A percentile compares a stretch with the other conserved stretches of the same genome.
Evolutionary conservation across 2,329 filamentous ascomycete species (phyloP).

Genomic region (Phoma herbarum): DNA sequence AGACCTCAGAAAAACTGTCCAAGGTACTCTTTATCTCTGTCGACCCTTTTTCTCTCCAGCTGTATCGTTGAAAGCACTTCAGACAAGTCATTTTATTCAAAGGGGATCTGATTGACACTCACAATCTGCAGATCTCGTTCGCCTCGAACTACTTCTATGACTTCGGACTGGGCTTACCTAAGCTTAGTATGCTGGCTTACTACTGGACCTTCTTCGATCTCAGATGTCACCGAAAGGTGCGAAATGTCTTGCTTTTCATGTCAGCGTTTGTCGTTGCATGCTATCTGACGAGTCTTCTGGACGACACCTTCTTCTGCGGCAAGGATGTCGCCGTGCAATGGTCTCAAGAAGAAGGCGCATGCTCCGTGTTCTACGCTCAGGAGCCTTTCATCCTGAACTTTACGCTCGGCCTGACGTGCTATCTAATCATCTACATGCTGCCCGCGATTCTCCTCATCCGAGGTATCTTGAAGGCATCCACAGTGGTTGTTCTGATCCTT

Average conservation of each 20-base stretch:
- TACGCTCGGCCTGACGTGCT: constrained; percentile 32
- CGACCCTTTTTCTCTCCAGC: neutral
- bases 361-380: constrained; percentile 34
- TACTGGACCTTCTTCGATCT: constrained; percentile 31
- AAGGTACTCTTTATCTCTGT: constrained; percentile 19
- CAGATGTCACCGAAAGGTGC: too few relatives aligned
- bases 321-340: constrained; percentile 28
- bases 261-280: constrained; percentile 31
- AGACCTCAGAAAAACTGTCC: constrained; percentile 28
- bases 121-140: constrained; percentile 29
- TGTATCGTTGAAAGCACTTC: neutral
- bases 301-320: constrained; percentile 36
- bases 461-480: constrained; percentile 22
- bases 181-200: constrained; percentile 37
- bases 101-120: too few relatives aligned
- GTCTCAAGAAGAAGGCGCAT: constrained; percentile 34
- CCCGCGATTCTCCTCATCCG: constrained; percentile 23
- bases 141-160: constrained; percentile 39
- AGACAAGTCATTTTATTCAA: too few relatives aligned
- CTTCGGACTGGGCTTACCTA: constrained; percentile 36
- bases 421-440: constrained; percentile 29
- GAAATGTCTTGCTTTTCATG: constrained; percentile 25
- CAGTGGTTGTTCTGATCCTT: constrained; percentile 28
- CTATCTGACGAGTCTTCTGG: constrained; percentile 33
- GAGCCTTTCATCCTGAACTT: constrained; percentile 37